A percentile compares a stretch with the other conserved stretches of the same genome.
Evolutionary conservation across 495 filamentous ascomycete genomes (phyloP).

Genomic region (Hypoxylon fuscum): DNA sequence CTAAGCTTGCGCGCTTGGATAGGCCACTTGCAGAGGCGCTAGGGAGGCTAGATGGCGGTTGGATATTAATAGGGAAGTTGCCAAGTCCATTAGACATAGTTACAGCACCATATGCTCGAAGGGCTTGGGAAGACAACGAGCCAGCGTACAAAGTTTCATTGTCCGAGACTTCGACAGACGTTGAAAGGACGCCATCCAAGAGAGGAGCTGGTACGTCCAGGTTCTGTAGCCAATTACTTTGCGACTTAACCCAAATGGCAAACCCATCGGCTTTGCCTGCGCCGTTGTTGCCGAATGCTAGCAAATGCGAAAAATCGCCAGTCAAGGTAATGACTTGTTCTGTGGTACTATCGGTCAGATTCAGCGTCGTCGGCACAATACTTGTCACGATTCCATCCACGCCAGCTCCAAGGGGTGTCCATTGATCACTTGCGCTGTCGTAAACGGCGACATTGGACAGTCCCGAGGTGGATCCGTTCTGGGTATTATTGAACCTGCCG

Average conservation of each 20-base stretch:
- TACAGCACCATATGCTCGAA: conserved; percentile 74
- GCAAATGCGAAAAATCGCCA: conserved; percentile 78
- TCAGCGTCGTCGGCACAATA: conserved; percentile 81
- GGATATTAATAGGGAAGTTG: conserved; percentile 70
- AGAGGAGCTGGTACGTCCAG: conserved; percentile 70
- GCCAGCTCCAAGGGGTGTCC: conserved; percentile 84
- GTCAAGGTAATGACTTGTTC: conserved; percentile 82
- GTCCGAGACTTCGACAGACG: conserved; percentile 67
- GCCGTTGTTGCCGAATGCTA: conserved; percentile 68
- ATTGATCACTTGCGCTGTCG: conserved; percentile 71
- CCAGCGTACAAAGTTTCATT: conserved; percentile 78
- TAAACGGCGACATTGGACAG: conserved; percentile 81
- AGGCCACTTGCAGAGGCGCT: conserved; percentile 39
- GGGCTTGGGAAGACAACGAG: conserved; percentile 73
- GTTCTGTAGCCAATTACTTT: conserved; percentile 87
- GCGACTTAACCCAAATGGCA: conserved; percentile 93
- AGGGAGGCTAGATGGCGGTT: conserved; percentile 49
- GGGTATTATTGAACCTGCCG: conserved; percentile 83
- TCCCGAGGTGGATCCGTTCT: conserved; percentile 63
- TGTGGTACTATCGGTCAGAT: conserved; percentile 72
- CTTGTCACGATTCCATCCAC: conserved; percentile 80
- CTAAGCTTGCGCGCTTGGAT: conserved; percentile 65
- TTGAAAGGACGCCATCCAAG: conserved; percentile 75
- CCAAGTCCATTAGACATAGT: conserved; percentile 64
- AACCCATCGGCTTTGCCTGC: conserved; percentile 75